Conservation (phyloP, 2,329 filamentous ascomycete genomes). For the Pseudogymnoascus sp. region DNA sequence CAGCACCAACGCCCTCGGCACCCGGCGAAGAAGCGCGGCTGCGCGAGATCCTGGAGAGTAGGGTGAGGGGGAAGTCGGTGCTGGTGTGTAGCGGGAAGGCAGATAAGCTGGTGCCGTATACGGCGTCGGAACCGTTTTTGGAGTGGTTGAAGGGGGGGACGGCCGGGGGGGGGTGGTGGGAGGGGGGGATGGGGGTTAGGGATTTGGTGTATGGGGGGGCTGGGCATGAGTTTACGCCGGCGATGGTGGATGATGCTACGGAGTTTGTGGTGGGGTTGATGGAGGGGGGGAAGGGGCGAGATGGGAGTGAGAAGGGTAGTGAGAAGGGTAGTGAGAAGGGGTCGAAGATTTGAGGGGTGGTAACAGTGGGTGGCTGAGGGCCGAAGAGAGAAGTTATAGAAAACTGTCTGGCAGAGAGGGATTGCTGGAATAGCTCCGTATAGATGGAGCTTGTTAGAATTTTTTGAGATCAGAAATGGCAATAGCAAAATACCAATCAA, state of each 20-base stretch:
- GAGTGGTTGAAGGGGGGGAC: no score
- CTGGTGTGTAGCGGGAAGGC: no score
- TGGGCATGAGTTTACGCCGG: conserved; percentile 59
- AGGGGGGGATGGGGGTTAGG: conserved; percentile 53
- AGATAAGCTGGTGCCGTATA: no score
- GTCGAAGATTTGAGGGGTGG: background rate
- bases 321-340: background rate
- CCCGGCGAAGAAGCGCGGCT: no score
- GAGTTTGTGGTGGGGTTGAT: conserved; percentile 45
- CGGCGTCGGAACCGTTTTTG: no score
- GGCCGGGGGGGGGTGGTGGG: no score
- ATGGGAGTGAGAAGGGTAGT: background rate
- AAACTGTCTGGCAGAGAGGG: background rate
- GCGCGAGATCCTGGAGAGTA: no score
- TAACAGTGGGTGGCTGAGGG: no score
- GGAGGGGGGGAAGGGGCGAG: background rate
- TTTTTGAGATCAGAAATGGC: background rate
- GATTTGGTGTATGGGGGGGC: conserved; percentile 60
- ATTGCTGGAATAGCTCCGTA: background rate
- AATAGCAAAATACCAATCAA: background rate
- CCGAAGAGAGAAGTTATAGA: background rate
- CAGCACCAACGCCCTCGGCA: no score
- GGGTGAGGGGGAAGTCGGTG: no score
- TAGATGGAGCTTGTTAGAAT: background rate
- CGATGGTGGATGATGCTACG: conserved; percentile 60